Conservation (phyloP, 805 yeast species). For the Zygoascus bituminiphila region DNA sequence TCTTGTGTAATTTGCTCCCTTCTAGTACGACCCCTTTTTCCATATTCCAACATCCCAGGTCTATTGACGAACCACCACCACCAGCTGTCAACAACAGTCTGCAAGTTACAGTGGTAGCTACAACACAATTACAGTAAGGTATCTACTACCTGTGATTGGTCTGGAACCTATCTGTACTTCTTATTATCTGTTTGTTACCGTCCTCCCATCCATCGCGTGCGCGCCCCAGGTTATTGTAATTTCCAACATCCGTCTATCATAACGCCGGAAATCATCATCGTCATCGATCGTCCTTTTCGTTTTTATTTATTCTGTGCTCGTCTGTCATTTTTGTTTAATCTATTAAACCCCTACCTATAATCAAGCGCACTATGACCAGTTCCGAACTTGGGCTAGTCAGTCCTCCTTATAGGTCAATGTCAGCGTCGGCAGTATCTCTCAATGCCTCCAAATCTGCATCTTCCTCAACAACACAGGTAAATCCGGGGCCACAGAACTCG, state of each 20-base stretch:
- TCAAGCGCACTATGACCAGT: too few species aligned
- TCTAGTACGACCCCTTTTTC: not conserved
- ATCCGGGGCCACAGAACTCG: not conserved
- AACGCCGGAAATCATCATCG: not conserved
- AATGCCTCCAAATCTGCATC: not conserved
- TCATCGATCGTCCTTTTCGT: not conserved
- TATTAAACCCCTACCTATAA: too few species aligned
- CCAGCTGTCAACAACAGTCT: not conserved
- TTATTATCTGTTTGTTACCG: not conserved
- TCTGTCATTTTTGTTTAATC: too few species aligned
- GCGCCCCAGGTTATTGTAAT: too few species aligned
- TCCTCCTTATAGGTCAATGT: conserved; percentile 1
- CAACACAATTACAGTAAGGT: not conserved
- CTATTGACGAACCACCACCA: not conserved
- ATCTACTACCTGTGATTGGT: not conserved
- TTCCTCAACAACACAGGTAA: not conserved
- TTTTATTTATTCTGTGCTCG: not conserved
- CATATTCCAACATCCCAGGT: not conserved
- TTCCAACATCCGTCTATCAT: not conserved
- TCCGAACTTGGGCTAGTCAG: too few species aligned
- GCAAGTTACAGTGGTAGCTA: not conserved
- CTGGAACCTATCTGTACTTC: not conserved
- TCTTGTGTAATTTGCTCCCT: not conserved
- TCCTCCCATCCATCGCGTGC: not conserved
- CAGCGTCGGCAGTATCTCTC: not conserved